Percentiles rank a stretch among this genome's conserved stretches.
Evolutionary conservation across 2,329 filamentous ascomycete genomes (phyloP).

Genomic region (Cladorrhinum sp.): DNA sequence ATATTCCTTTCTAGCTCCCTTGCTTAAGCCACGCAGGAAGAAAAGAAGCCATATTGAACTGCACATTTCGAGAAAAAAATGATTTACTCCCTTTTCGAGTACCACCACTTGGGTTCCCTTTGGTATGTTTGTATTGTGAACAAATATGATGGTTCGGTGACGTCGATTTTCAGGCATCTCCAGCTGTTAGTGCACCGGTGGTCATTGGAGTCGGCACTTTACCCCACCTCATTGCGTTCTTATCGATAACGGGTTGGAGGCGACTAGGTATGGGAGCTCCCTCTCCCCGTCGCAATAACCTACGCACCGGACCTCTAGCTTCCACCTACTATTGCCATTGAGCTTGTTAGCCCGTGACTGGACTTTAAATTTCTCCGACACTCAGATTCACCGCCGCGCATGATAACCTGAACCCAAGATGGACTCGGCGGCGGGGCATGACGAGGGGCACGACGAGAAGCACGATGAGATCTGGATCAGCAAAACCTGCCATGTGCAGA

Average conservation of each 20-base stretch:
- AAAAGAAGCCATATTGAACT: too few relatives aligned
- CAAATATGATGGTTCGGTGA: too few relatives aligned
- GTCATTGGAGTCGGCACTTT: too few relatives aligned
- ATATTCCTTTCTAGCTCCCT: too few relatives aligned
- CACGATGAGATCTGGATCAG: constrained; percentile 27
- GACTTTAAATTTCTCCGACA: not conserved
- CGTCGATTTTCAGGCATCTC: too few relatives aligned
- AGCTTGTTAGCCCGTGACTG: not conserved
- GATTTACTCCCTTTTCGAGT: too few relatives aligned
- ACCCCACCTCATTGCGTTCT: not conserved
- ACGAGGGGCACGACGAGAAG: not conserved
- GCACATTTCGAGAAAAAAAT: too few relatives aligned
- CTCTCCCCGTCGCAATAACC: not conserved
- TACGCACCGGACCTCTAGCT: not conserved
- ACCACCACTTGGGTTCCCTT: too few relatives aligned
- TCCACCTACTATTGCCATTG: not conserved
- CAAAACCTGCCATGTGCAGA: constrained; percentile 29
- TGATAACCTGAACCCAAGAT: not conserved
- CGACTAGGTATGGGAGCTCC: not conserved
- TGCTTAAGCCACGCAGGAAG: too few relatives aligned
- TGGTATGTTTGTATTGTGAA: too few relatives aligned
- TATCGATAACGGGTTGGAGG: not conserved
- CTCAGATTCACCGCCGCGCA: not conserved
- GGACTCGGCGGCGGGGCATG: not conserved
- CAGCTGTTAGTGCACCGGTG: too few relatives aligned